Evolutionary conservation across 176 grass and related monocot species (phyloP).

Genomic region (Oryza officinalis): DNA sequence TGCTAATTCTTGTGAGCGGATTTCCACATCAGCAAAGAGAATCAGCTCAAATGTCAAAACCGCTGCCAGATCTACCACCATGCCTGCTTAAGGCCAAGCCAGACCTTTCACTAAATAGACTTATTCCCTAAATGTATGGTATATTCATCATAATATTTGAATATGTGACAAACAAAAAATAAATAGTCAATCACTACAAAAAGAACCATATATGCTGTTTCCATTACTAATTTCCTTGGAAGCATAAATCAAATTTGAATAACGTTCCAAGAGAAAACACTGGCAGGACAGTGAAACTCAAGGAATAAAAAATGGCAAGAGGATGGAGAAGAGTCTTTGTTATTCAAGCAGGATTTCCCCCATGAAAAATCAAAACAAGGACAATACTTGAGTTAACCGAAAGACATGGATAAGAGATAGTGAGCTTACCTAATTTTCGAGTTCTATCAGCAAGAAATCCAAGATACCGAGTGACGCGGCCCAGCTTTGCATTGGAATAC

Average conservation of each 20-base stretch:
- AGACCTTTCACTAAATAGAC: not conserved
- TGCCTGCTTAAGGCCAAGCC: not conserved
- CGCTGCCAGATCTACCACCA: not conserved
- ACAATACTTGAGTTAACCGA: slow-evolving; percentile 17
- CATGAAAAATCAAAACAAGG: slow-evolving; percentile 7
- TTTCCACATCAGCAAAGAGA: not conserved
- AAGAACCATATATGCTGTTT: slow-evolving; percentile 12
- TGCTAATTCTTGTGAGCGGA: not conserved
- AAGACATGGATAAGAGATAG: slow-evolving; percentile 19
- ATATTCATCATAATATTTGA: not conserved
- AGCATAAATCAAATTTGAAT: slow-evolving; percentile 15
- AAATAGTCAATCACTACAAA: not conserved
- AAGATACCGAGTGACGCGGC: slow-evolving; percentile 91
- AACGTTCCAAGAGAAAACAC: not conserved
- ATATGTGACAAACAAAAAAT: not conserved
- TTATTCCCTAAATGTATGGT: not conserved
- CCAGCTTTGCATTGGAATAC: slow-evolving; percentile 95
- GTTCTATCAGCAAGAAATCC: slow-evolving; percentile 97
- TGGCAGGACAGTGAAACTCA: not conserved
- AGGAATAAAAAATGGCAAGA: slow-evolving; percentile 9
- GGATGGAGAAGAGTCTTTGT: not conserved
- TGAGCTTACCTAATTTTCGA: slow-evolving; percentile 82
- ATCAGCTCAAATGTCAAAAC: not conserved
- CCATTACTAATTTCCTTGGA: slow-evolving; percentile 2
- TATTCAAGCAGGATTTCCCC: slow-evolving; percentile 9